Evolutionary conservation across 306 rosid species (phyloP).

Genomic region (Fragaria iinumae): DNA sequence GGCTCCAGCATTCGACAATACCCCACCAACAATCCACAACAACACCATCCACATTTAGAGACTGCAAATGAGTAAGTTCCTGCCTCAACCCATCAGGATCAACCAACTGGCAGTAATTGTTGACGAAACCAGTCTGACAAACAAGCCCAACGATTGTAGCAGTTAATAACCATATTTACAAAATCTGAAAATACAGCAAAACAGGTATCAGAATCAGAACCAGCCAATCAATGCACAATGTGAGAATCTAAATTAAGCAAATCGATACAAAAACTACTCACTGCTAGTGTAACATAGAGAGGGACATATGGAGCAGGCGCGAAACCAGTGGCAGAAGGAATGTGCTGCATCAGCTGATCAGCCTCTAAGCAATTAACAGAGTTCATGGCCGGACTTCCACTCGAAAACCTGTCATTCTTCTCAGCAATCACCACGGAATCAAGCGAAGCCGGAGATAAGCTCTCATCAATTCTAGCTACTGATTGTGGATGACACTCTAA

Average conservation of each 20-base stretch:
- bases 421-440: conserved; percentile 88
- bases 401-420: conserved; percentile 58
- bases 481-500: conserved; percentile 56
- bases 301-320: conserved; percentile 76
- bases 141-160: conserved; percentile 24
- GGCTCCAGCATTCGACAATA: conserved; percentile 82
- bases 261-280: conserved; percentile 35
- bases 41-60: conserved; percentile 79
- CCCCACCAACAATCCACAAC: conserved; percentile 99
- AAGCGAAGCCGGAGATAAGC: conserved; percentile 79
- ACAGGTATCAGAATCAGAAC: not conserved
- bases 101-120: conserved; percentile 84
- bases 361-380: conserved; percentile 72
- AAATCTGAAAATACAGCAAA: conserved; percentile 12
- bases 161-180: conserved; percentile 13
- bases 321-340: conserved; percentile 60
- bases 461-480: conserved; percentile 64
- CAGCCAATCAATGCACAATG: conserved; percentile 4
- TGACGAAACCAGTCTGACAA: conserved; percentile 70
- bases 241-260: not conserved
- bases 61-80: conserved; percentile 71
- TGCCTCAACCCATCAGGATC: conserved; percentile 77
- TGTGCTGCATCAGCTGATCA: conserved; percentile 85
- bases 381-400: conserved; percentile 61
- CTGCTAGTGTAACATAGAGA: conserved; percentile 67